Conservation (phyloP, 306 rosid genomes). For the Lathyrus tuberosus region DNA sequence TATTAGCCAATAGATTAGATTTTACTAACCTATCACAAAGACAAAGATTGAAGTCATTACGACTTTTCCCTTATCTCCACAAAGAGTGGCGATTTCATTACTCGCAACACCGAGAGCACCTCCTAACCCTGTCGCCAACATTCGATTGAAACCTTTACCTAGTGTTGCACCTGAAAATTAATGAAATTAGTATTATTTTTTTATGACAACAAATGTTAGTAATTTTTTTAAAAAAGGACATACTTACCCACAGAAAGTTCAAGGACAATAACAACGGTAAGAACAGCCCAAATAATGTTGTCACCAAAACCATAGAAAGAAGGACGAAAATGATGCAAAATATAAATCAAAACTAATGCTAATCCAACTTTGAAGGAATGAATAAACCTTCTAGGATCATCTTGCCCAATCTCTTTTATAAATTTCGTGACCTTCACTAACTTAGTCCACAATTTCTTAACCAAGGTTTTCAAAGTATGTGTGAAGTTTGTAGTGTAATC, state of each 20-base stretch:
- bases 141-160: slow-evolving; percentile 49
- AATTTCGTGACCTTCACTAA: slow-evolving; percentile 24
- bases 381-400: slow-evolving; percentile 67
- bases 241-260: slow-evolving; percentile 75
- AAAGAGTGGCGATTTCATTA: slow-evolving; percentile 27
- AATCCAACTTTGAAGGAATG: slow-evolving; percentile 75
- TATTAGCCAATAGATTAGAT: not conserved
- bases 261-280: slow-evolving; percentile 71
- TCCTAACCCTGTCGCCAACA: slow-evolving; percentile 41
- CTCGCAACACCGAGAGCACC: slow-evolving; percentile 38
- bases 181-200: not conserved
- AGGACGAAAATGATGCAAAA: slow-evolving; percentile 60
- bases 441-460: slow-evolving; percentile 39
- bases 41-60: slow-evolving; percentile 31
- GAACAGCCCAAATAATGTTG: slow-evolving; percentile 68
- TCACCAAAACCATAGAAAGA: slow-evolving; percentile 64
- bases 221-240: not conserved
- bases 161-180: slow-evolving; percentile 48
- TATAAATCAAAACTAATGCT: slow-evolving; percentile 58
- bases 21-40: slow-evolving; percentile 32
- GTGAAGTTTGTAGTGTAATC: slow-evolving; percentile 17
- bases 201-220: not conserved
- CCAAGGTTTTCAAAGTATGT: slow-evolving; percentile 15
- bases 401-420: slow-evolving; percentile 50
- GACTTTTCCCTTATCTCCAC: slow-evolving; percentile 25